These are phyloP conservation scores for Quercus aquifolioides DNA, from an alignment of 306 rosid species.

Conservation along the genomic window DNA sequence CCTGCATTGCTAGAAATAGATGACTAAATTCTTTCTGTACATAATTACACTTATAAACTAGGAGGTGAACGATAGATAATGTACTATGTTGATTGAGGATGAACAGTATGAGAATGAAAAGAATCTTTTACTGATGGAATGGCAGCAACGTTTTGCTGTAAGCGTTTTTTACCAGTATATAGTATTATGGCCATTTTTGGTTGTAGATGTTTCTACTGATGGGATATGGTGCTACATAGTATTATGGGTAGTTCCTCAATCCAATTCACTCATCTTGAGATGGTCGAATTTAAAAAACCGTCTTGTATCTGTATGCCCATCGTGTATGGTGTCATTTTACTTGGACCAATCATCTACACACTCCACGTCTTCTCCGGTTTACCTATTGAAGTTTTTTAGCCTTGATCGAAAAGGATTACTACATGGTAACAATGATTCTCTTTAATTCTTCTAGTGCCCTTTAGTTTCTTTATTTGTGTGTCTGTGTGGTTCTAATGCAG, in stretches of 20 bases:
- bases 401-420: slow-evolving; percentile 63
- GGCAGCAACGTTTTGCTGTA: background rate
- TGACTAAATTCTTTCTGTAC: background rate
- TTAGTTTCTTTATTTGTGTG: background rate
- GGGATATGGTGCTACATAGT: slow-evolving; percentile 81
- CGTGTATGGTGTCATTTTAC: slow-evolving; percentile 41
- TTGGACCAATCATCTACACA: slow-evolving; percentile 31
- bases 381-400: slow-evolving; percentile 58
- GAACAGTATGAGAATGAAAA: background rate
- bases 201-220: slow-evolving; percentile 62
- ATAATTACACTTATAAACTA: background rate
- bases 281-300: slow-evolving; percentile 53
- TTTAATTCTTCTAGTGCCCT: background rate
- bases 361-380: slow-evolving; percentile 38
- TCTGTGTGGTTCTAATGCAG: slow-evolving; percentile 17
- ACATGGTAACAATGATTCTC: slow-evolving; percentile 39
- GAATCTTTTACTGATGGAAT: background rate
- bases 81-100: background rate
- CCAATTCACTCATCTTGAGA: slow-evolving; percentile 31
- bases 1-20: background rate
- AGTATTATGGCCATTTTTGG: background rate
- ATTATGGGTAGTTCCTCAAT: slow-evolving; percentile 60
- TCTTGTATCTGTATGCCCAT: slow-evolving; percentile 55
- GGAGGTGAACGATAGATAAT: background rate
- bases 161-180: background rate